Evolutionary conservation across 2,329 filamentous ascomycete species (phyloP).

Genomic region (Nigrospora osmanthi): DNA sequence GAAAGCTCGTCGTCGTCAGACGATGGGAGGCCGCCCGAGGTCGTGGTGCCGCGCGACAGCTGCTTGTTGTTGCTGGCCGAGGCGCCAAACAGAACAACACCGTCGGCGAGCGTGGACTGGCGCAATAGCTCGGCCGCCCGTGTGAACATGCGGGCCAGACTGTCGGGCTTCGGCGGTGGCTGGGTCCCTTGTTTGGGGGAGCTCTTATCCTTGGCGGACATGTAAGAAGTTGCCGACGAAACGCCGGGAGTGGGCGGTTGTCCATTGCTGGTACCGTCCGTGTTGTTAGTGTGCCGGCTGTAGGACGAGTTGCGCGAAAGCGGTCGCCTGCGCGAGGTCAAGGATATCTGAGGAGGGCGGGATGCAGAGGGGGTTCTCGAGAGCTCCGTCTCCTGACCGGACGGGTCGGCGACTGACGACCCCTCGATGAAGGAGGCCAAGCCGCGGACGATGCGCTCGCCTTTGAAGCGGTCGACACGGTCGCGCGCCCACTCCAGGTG

Average conservation of each 20-base stretch:
- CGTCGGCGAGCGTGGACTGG: slow-evolving; percentile 20
- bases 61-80: slow-evolving; percentile 15
- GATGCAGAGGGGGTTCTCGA: no score
- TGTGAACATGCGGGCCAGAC: slow-evolving; percentile 6
- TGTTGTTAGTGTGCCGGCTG: no score
- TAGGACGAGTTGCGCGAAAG: no score
- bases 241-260: no score
- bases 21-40: not conserved
- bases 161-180: not conserved
- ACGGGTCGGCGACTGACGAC: slow-evolving; percentile 19
- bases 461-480: slow-evolving; percentile 42
- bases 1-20: not conserved
- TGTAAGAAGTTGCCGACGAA: no score
- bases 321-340: no score
- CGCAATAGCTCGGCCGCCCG: slow-evolving; percentile 20
- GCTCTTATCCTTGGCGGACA: not conserved
- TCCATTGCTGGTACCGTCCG: no score
- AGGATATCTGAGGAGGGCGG: no score
- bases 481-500: slow-evolving; percentile 51
- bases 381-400: not conserved
- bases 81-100: slow-evolving; percentile 21
- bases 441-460: slow-evolving; percentile 45
- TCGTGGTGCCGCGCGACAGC: slow-evolving; percentile 3
- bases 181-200: not conserved
- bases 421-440: slow-evolving; percentile 47